phyloP scores from a whole-genome alignment of 345 rosid genomes.

The Moricandia moricandioides region DNA sequence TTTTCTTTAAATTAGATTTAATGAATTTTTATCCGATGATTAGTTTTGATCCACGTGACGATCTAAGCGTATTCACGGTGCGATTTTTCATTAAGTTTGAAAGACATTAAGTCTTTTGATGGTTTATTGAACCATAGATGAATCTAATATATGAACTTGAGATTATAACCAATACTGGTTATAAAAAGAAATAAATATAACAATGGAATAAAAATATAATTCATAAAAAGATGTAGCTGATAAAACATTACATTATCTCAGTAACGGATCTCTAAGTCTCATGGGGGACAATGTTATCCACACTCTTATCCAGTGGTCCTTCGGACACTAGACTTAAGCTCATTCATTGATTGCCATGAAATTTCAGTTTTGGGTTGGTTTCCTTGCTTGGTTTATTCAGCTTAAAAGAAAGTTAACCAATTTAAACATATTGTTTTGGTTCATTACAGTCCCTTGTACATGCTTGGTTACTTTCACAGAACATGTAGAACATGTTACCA shows the following conservation, averaged over 20 bases:
- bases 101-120: background rate
- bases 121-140: background rate
- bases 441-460: background rate
- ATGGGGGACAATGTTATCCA: constrained; percentile 27
- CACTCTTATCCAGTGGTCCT: constrained; percentile 26
- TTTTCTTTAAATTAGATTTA: background rate
- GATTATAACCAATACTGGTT: background rate
- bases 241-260: background rate
- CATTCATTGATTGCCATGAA: constrained; percentile 27
- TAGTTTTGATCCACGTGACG: constrained; percentile 32
- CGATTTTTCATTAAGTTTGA: constrained; percentile 14
- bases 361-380: background rate
- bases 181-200: background rate
- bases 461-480: constrained; percentile 1
- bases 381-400: background rate
- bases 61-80: constrained; percentile 27
- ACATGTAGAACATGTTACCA: constrained; percentile 14
- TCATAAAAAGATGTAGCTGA: background rate
- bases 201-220: background rate
- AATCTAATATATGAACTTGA: background rate
- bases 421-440: constrained; percentile 1
- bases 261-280: constrained; percentile 9
- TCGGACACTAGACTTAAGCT: constrained; percentile 14
- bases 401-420: background rate
- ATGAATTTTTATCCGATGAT: constrained; percentile 19